A percentile compares a stretch with the other conserved stretches of the same genome.
These are phyloP conservation scores for Pseudozyma hubeiensis DNA, from an alignment of 1,284 basidiomycete genomes.

Conservation along the genomic window DNA sequence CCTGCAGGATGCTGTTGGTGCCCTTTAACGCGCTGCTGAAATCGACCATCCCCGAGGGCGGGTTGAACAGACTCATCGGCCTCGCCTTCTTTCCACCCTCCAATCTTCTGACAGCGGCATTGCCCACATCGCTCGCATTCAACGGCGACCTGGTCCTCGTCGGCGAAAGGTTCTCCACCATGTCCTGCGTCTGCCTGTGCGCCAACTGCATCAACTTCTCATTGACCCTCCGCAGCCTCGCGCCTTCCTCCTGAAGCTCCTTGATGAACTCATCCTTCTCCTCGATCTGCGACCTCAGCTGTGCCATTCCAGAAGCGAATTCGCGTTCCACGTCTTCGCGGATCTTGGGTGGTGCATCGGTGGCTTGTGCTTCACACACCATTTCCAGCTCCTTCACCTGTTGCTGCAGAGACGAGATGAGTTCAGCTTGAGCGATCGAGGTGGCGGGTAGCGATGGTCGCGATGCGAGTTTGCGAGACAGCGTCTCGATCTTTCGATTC, in stretches of 20 bases:
- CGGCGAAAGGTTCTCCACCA: constrained; percentile 44
- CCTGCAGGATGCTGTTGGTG: too few relatives aligned
- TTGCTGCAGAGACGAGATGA: constrained; percentile 48
- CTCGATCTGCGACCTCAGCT: constrained; percentile 22
- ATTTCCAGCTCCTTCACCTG: constrained; percentile 60
- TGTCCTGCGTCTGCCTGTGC: constrained; percentile 48
- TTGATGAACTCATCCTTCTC: constrained; percentile 55
- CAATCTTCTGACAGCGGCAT: constrained; percentile 7
- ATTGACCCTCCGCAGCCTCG: constrained; percentile 41
- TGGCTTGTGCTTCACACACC: constrained; percentile 57
- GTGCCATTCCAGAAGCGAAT: constrained; percentile 20
- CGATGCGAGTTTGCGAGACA: constrained; percentile 44
- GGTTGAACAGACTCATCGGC: constrained; percentile 41
- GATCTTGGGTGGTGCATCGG: constrained; percentile 54
- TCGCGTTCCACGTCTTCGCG: constrained; percentile 64
- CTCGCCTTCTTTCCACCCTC: constrained; percentile 4
- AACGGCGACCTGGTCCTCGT: not conserved
- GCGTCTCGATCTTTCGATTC: constrained; percentile 36
- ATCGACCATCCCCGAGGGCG: not conserved
- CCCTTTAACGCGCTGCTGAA: not conserved
- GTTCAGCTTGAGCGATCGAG: constrained; percentile 24
- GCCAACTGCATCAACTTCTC: constrained; percentile 50
- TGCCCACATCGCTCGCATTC: constrained; percentile 1
- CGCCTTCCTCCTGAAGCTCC: constrained; percentile 47
- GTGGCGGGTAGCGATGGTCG: constrained; percentile 45